These are phyloP conservation scores for Phellopilus nigrolimitatus DNA, from an alignment of 1,284 basidiomycete genomes.

Conservation along the genomic window DNA sequence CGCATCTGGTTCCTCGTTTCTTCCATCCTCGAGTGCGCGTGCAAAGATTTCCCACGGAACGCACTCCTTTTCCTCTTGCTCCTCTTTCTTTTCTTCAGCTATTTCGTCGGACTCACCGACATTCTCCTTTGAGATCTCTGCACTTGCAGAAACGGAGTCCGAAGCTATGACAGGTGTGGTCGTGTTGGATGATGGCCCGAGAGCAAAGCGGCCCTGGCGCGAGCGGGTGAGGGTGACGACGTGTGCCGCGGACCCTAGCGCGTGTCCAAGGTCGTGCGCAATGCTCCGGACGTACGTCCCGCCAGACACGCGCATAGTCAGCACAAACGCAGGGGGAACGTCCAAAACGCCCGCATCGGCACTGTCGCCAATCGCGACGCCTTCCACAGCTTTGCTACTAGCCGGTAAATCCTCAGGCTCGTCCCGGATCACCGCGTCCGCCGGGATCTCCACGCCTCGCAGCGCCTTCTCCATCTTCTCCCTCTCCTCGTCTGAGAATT, in stretches of 20 bases:
- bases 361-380: neutral
- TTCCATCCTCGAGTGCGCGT: constrained; percentile 51
- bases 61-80: constrained; percentile 40
- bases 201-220: constrained; percentile 76
- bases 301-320: constrained; percentile 90
- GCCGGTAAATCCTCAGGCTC: constrained; percentile 29
- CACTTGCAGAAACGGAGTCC: neutral
- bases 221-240: constrained; percentile 86
- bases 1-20: constrained; percentile 42
- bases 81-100: constrained; percentile 35
- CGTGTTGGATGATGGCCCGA: constrained; percentile 31
- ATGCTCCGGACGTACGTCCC: constrained; percentile 96
- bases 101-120: constrained; percentile 27
- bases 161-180: constrained; percentile 1
- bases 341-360: constrained; percentile 34
- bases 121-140: neutral
- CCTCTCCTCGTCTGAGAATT: constrained; percentile 66
- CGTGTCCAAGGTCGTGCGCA: constrained; percentile 84
- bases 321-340: constrained; percentile 74
- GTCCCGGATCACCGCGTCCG: constrained; percentile 30
- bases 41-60: constrained; percentile 80
- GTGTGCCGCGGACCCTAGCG: constrained; percentile 82
- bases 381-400: constrained; percentile 26
- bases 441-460: constrained; percentile 34
- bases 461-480: constrained; percentile 64